phyloP scores from a whole-genome alignment of 208 protist genomes.

The Trypanosoma platydactyli region DNA sequence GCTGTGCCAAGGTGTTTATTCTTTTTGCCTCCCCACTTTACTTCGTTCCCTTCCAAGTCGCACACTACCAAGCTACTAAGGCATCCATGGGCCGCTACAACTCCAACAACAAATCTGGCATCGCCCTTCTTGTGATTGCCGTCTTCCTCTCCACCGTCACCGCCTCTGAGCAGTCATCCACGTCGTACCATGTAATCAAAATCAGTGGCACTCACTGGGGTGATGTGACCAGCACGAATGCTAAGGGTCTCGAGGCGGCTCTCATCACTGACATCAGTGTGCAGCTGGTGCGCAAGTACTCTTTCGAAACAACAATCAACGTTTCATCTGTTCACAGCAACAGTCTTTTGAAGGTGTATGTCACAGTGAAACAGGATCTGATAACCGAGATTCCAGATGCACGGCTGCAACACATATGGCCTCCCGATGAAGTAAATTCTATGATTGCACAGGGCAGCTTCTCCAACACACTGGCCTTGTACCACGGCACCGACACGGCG shows the following conservation, averaged over 20 bases:
- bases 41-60: neutral
- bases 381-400: neutral
- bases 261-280: slow-evolving; percentile 9
- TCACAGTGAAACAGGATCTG: slow-evolving; percentile 17
- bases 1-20: neutral
- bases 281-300: slow-evolving; percentile 8
- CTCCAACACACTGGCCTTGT: slow-evolving; percentile 3
- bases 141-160: neutral
- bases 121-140: slow-evolving; percentile 5
- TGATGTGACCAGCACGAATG: neutral
- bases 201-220: slow-evolving; percentile 16
- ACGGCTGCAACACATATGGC: slow-evolving; percentile 20
- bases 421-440: slow-evolving; percentile 26
- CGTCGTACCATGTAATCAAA: slow-evolving; percentile 15
- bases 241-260: neutral
- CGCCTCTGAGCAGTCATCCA: neutral
- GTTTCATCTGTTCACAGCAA: neutral
- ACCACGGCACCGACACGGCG: neutral
- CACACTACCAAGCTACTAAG: too few species aligned
- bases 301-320: slow-evolving; percentile 22
- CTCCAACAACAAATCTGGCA: neutral
- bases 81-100: neutral
- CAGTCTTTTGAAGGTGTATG: neutral
- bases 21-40: slow-evolving; percentile 1
- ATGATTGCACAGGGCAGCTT: slow-evolving; percentile 22